Percentiles rank a stretch among this genome's conserved stretches.
phyloP scores from a whole-genome alignment of 768 basidiomycete species.

The Mycena alexandri region DNA sequence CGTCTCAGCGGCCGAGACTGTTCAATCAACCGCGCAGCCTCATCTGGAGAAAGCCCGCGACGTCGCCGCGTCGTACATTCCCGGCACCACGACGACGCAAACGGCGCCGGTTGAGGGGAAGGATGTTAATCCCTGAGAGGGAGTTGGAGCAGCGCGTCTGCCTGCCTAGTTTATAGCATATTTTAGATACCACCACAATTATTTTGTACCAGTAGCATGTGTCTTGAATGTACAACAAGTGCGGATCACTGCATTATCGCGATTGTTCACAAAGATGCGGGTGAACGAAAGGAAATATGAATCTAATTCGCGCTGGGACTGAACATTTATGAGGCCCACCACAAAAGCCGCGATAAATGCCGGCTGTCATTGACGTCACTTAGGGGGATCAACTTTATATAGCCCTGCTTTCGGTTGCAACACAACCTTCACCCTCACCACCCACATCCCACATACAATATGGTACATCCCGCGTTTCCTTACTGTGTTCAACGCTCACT shows the following conservation, averaged over 20 bases:
- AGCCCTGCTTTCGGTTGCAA: no score
- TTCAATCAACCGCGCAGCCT: slow-evolving; percentile 44
- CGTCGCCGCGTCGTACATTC: slow-evolving; percentile 52
- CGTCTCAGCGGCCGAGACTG: slow-evolving; percentile 43
- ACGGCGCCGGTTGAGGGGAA: slow-evolving; percentile 31
- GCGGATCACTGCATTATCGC: no score
- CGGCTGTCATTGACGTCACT: background rate
- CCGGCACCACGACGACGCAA: slow-evolving; percentile 40
- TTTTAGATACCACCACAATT: slow-evolving; percentile 19
- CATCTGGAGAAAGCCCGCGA: slow-evolving; percentile 56
- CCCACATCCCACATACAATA: slow-evolving; percentile 35
- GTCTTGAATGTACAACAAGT: slow-evolving; percentile 11
- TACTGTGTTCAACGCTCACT: slow-evolving; percentile 12
- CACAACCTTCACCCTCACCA: background rate
- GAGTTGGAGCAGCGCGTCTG: background rate
- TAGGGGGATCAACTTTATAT: background rate
- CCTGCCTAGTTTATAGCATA: slow-evolving; percentile 19
- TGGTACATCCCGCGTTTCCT: slow-evolving; percentile 63
- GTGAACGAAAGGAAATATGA: no score
- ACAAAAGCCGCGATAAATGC: no score
- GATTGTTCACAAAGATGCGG: no score
- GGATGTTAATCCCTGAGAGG: background rate
- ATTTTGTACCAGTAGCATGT: slow-evolving; percentile 23
- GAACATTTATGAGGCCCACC: no score
- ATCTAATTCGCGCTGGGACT: no score